These are phyloP conservation scores for Collybiopsis confluens DNA, from an alignment of 768 basidiomycete genomes.

Conservation along the genomic window DNA sequence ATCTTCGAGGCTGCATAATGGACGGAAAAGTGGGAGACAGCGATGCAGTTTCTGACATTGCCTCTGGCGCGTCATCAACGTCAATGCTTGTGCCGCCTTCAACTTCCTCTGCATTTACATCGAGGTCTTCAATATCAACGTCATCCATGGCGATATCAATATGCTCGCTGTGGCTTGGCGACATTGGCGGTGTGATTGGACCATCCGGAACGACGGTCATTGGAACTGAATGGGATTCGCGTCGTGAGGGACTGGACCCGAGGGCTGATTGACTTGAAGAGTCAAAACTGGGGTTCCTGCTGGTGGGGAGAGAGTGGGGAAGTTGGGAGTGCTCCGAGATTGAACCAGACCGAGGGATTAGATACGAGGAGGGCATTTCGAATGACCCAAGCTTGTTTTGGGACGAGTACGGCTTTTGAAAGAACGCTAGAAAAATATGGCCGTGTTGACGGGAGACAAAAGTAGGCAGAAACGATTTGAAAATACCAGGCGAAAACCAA, in stretches of 20 bases:
- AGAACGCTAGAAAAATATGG: not conserved
- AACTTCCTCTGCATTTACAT: constrained; percentile 5
- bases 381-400: not conserved
- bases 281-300: constrained; percentile 5
- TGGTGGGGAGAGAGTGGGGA: not conserved
- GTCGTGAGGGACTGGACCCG: not conserved
- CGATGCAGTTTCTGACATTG: not conserved
- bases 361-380: not conserved
- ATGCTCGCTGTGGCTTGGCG: constrained; percentile 42
- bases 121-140: constrained; percentile 18
- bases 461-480: too few species aligned
- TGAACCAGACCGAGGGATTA: constrained; percentile 1
- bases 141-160: constrained; percentile 19
- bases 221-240: constrained; percentile 3
- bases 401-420: not conserved
- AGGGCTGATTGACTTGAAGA: not conserved
- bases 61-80: constrained; percentile 9
- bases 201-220: constrained; percentile 39
- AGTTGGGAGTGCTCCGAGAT: constrained; percentile 1
- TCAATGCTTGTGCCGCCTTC: constrained; percentile 28
- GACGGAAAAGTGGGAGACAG: not conserved
- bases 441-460: not conserved
- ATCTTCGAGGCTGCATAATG: not conserved
- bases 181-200: constrained; percentile 71
- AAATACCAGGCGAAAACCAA: too few species aligned